Evolutionary conservation across 2,329 filamentous ascomycete genomes (phyloP).

Genomic region (Aspergillus ustus): DNA sequence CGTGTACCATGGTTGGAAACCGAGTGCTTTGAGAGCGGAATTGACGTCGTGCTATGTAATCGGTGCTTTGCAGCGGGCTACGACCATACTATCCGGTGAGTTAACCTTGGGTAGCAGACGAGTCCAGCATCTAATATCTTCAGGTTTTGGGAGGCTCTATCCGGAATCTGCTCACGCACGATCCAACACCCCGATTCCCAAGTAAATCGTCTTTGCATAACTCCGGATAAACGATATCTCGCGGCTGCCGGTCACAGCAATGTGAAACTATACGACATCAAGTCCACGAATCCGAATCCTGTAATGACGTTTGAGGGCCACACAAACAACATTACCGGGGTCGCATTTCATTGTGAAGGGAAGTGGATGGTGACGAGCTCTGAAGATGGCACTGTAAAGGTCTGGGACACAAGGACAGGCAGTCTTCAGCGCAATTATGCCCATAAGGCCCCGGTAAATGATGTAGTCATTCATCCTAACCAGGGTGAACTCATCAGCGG

Average conservation of each 20-base stretch:
- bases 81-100: slow-evolving; percentile 75
- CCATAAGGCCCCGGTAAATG: slow-evolving; percentile 87
- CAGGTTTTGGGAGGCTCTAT: slow-evolving; percentile 98
- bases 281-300: slow-evolving; percentile 94
- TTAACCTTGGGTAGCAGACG: slow-evolving; percentile 4
- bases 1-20: not conserved
- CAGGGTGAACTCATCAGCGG: slow-evolving; percentile 98
- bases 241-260: slow-evolving; percentile 80
- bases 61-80: slow-evolving; percentile 62
- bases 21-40: not conserved
- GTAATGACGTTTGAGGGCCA: slow-evolving; percentile 95
- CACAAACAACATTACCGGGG: slow-evolving; percentile 92
- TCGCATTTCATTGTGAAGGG: slow-evolving; percentile 97
- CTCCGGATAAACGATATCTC: slow-evolving; percentile 94
- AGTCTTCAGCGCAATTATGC: slow-evolving; percentile 90
- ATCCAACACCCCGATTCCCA: slow-evolving; percentile 98
- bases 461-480: slow-evolving; percentile 99
- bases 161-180: slow-evolving; percentile 95
- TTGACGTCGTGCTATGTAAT: slow-evolving; percentile 14
- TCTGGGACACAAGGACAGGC: slow-evolving; percentile 89
- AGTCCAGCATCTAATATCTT: slow-evolving; percentile 3
- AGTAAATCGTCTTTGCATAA: slow-evolving; percentile 97
- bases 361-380: slow-evolving; percentile 99
- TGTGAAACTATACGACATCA: slow-evolving; percentile 98
- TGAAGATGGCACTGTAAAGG: slow-evolving; percentile 95